Conservation (phyloP, 768 basidiomycete genomes). For the Xerocomellus chrysenteron region DNA sequence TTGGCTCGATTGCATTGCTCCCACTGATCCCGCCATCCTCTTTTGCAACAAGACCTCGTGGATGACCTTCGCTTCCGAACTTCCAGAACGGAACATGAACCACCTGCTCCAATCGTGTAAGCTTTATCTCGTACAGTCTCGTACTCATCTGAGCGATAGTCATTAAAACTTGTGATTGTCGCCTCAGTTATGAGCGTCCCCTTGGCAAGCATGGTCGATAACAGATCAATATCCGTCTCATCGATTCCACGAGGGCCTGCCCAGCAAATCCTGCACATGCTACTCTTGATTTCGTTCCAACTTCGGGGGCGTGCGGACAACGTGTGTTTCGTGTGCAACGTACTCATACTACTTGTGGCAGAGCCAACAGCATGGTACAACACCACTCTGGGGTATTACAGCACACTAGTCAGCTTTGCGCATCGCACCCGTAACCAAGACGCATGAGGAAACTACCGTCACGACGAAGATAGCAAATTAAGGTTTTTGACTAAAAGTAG, state of each 20-base stretch:
- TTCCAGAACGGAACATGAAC: slow-evolving; percentile 24
- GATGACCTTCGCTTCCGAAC: slow-evolving; percentile 23
- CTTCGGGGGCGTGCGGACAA: slow-evolving; percentile 7
- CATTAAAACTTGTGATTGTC: slow-evolving; percentile 1
- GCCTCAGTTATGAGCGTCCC: slow-evolving; percentile 3
- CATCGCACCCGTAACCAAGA: slow-evolving; percentile 20
- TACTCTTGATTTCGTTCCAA: neutral
- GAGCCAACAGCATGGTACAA: slow-evolving; percentile 2
- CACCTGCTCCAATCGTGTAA: slow-evolving; percentile 22
- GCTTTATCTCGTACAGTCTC: slow-evolving; percentile 4
- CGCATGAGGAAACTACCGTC: slow-evolving; percentile 19
- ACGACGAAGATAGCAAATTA: slow-evolving; percentile 22
- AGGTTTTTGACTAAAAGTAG: slow-evolving; percentile 30
- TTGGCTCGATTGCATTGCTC: slow-evolving; percentile 10
- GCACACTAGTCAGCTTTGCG: slow-evolving; percentile 9
- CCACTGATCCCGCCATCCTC: neutral
- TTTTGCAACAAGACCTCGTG: slow-evolving; percentile 25
- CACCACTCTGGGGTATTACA: slow-evolving; percentile 18
- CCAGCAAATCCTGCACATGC: neutral
- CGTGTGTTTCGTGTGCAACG: slow-evolving; percentile 18
- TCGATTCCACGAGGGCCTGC: neutral
- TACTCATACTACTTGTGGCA: slow-evolving; percentile 8
- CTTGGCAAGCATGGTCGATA: slow-evolving; percentile 5
- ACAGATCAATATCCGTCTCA: neutral
- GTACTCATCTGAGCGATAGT: neutral